Evolutionary conservation across 768 basidiomycete genomes (phyloP).

Genomic region (Pulveroboletus sp.): DNA sequence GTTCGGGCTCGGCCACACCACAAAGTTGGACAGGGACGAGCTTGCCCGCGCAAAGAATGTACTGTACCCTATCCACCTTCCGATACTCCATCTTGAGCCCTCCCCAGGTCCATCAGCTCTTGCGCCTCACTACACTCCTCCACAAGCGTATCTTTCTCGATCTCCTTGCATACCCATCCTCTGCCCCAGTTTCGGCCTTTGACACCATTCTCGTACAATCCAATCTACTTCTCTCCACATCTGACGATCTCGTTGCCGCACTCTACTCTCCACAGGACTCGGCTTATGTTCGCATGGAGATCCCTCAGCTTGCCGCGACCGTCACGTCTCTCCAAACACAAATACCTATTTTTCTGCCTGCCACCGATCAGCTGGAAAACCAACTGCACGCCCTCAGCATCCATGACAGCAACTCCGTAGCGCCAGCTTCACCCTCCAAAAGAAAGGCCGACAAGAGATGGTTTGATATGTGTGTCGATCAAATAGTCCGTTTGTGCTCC

Average conservation of each 20-base stretch:
- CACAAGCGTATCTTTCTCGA: constrained; percentile 58
- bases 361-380: constrained; percentile 19
- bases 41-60: constrained; percentile 59
- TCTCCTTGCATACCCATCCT: constrained; percentile 35
- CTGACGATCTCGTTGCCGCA: constrained; percentile 65
- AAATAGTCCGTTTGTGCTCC: constrained; percentile 45
- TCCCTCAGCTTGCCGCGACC: constrained; percentile 35
- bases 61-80: constrained; percentile 6
- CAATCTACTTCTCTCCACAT: constrained; percentile 44
- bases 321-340: constrained; percentile 35
- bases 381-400: constrained; percentile 24
- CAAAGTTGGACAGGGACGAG: constrained; percentile 46
- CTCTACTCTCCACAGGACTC: constrained; percentile 61
- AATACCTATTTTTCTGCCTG: constrained; percentile 22
- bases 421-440: constrained; percentile 9
- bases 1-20: constrained; percentile 42
- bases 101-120: constrained; percentile 50
- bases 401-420: background rate
- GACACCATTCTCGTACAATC: constrained; percentile 51
- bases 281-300: constrained; percentile 35
- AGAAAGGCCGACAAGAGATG: constrained; percentile 45
- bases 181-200: constrained; percentile 32
- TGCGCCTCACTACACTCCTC: constrained; percentile 56
- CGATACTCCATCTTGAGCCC: constrained; percentile 1
- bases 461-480: constrained; percentile 62